These are phyloP conservation scores for Penicillium hordei DNA, from an alignment of 2,329 filamentous ascomycete genomes.

Conservation along the genomic window DNA sequence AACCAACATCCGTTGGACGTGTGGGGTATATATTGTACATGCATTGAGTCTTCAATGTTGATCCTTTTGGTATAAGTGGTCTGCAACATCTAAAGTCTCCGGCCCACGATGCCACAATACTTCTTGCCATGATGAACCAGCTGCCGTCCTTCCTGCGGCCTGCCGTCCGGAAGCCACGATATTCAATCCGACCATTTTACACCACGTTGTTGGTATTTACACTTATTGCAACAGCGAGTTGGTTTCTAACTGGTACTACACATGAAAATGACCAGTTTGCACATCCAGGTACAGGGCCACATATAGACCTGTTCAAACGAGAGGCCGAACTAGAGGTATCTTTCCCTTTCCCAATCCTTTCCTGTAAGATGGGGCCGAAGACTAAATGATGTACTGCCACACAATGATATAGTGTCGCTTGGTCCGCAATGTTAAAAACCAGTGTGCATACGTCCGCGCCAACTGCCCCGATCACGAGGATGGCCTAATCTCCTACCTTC, in stretches of 20 bases:
- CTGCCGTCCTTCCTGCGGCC: conserved; percentile 25
- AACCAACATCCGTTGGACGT: not conserved
- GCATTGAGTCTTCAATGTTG: not conserved
- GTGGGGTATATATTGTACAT: not conserved
- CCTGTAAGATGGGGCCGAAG: conserved; percentile 9
- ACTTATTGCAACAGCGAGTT: conserved; percentile 34
- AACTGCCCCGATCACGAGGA: conserved; percentile 89
- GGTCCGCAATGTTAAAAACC: conserved; percentile 73
- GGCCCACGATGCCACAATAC: conserved; percentile 32
- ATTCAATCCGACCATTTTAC: conserved; percentile 50
- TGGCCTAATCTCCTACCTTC: conserved; percentile 82
- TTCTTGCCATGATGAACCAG: conserved; percentile 27
- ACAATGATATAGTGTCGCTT: conserved; percentile 63
- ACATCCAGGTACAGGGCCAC: conserved; percentile 6
- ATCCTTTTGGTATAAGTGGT: not conserved
- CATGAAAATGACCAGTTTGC: conserved; percentile 5
- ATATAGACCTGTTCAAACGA: conserved; percentile 19
- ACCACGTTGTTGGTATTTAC: conserved; percentile 43
- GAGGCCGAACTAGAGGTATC: conserved; percentile 32
- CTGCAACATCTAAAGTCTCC: not conserved
- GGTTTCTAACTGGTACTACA: conserved; percentile 17
- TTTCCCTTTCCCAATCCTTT: not conserved
- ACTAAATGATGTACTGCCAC: conserved; percentile 18
- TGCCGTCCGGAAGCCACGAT: conserved; percentile 31
- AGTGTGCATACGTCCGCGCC: conserved; percentile 80